A percentile compares a stretch with the other conserved stretches of the same genome.
phyloP scores from a whole-genome alignment of 257 asterid genomes.

The Salvia miltiorrhiza region DNA sequence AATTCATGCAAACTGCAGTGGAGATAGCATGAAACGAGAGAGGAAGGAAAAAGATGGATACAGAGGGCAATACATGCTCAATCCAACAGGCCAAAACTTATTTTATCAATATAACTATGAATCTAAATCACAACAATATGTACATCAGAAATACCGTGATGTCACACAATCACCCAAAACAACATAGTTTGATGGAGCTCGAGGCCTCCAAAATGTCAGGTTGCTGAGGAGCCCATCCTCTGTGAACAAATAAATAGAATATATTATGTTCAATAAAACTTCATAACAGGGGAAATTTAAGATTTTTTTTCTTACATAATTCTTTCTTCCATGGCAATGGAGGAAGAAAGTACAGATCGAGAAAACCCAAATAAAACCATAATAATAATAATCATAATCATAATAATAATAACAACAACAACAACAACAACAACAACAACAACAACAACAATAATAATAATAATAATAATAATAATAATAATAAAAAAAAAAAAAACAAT shows the following conservation, averaged over 20 bases:
- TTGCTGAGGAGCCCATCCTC: conserved; percentile 78
- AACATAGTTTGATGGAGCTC: conserved; percentile 94
- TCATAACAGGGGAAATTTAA: not conserved
- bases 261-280: not conserved
- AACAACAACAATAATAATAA: not conserved
- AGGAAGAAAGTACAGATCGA: not conserved
- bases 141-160: conserved; percentile 58
- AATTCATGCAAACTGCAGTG: not conserved
- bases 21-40: not conserved
- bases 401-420: not conserved
- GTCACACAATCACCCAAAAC: conserved; percentile 95
- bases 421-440: not conserved
- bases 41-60: not conserved
- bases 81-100: not conserved
- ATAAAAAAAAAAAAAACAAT: not conserved
- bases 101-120: conserved; percentile 1
- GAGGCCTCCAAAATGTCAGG: conserved; percentile 98
- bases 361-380: conserved; percentile 6
- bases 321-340: conserved; percentile 2
- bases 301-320: not conserved
- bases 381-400: conserved; percentile 2
- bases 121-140: not conserved
- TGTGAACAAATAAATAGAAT: conserved; percentile 35
- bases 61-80: not conserved
- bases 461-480: too few relatives aligned